phyloP scores from a whole-genome alignment of 345 rosid genomes.

The Schrenkiella parvula region DNA sequence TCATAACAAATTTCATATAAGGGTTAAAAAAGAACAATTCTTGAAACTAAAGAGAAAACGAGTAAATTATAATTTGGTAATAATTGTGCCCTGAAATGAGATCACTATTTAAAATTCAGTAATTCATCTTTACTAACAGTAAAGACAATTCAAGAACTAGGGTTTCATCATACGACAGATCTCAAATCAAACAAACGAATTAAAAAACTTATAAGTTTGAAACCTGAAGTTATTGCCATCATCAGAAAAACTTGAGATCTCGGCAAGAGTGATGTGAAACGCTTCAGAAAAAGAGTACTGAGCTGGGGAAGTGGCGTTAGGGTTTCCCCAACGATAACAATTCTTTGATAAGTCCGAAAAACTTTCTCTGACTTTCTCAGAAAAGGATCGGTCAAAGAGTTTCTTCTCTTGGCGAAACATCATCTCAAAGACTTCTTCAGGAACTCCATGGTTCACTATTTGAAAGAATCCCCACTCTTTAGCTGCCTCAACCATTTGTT shows the following conservation, averaged over 20 bases:
- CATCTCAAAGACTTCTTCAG: conserved; percentile 35
- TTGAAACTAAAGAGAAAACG: not conserved
- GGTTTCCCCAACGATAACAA: conserved; percentile 79
- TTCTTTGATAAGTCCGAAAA: conserved; percentile 36
- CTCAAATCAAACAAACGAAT: not conserved
- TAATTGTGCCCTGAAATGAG: not conserved
- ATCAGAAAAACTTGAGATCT: conserved; percentile 35
- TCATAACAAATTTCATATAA: not conserved
- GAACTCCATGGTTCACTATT: conserved; percentile 61
- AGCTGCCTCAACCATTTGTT: conserved; percentile 48
- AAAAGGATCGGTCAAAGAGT: conserved; percentile 52
- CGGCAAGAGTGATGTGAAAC: conserved; percentile 53
- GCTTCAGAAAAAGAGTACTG: conserved; percentile 74
- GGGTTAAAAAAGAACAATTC: not conserved
- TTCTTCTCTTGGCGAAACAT: conserved; percentile 41
- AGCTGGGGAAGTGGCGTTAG: conserved; percentile 47
- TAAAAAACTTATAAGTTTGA: not conserved
- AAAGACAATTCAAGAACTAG: not conserved
- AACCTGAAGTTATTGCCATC: conserved; percentile 44
- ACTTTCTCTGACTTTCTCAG: conserved; percentile 28
- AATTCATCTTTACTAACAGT: not conserved
- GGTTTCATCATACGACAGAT: conserved; percentile 15
- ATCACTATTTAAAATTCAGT: not conserved
- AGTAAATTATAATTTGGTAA: not conserved
- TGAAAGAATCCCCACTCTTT: conserved; percentile 78